These are phyloP conservation scores for Rhizopogon vinicolor DNA, from an alignment of 768 basidiomycete genomes.

Conservation along the genomic window DNA sequence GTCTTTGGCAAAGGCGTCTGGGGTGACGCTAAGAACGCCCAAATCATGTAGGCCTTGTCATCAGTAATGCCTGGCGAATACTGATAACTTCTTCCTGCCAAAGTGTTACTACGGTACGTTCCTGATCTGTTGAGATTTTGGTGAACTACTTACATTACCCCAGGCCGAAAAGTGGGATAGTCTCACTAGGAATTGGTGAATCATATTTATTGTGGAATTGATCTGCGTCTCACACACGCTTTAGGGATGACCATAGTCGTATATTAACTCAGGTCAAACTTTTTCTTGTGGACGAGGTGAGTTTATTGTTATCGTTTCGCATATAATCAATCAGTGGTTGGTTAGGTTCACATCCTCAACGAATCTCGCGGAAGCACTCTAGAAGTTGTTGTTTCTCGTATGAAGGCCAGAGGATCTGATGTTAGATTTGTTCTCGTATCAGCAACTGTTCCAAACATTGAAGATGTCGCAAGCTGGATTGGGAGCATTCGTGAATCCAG, in stretches of 20 bases:
- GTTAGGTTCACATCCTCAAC: slow-evolving; percentile 86
- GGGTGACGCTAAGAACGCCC: slow-evolving; percentile 70
- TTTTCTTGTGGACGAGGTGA: slow-evolving; percentile 89
- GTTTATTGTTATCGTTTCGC: slow-evolving; percentile 1
- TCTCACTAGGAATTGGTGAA: slow-evolving; percentile 80
- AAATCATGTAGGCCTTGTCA: slow-evolving; percentile 62
- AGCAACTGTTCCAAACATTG: slow-evolving; percentile 91
- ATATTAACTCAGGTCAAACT: slow-evolving; percentile 70
- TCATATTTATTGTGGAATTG: background rate
- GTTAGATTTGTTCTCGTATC: slow-evolving; percentile 89
- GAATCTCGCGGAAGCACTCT: slow-evolving; percentile 89
- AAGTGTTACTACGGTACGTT: slow-evolving; percentile 74
- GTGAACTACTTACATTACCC: background rate
- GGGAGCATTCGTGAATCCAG: slow-evolving; percentile 33
- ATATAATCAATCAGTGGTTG: background rate
- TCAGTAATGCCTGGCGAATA: background rate
- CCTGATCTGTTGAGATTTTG: background rate
- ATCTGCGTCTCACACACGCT: slow-evolving; percentile 4
- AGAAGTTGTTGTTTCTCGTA: slow-evolving; percentile 92
- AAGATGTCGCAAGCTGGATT: slow-evolving; percentile 89
- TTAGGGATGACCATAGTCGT: slow-evolving; percentile 57
- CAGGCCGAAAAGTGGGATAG: slow-evolving; percentile 98
- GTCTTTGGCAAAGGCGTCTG: slow-evolving; percentile 59
- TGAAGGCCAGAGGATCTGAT: slow-evolving; percentile 68
- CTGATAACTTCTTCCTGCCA: background rate